Percentiles rank a stretch among this genome's conserved stretches.
Conservation (phyloP, 2,329 filamentous ascomycete species). For the Golovinomyces cichoracearum region DNA sequence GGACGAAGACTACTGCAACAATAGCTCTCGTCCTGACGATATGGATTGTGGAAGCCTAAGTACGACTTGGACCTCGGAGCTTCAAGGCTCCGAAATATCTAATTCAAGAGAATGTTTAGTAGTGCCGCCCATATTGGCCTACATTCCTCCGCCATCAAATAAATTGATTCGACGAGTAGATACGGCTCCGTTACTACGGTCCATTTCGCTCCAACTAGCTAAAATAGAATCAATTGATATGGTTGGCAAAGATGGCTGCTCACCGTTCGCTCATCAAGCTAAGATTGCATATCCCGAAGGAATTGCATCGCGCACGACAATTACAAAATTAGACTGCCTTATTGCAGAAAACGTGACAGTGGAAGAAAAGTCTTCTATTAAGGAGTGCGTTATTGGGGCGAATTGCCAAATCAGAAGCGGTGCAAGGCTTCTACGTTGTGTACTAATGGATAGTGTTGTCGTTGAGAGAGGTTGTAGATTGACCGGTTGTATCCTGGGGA, state of each 20-base stretch:
- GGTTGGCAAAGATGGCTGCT: slow-evolving; percentile 27
- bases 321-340: slow-evolving; percentile 57
- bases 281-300: slow-evolving; percentile 69
- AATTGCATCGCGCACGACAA: slow-evolving; percentile 54
- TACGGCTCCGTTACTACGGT: slow-evolving; percentile 55
- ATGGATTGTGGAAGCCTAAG: slow-evolving; percentile 12
- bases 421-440: slow-evolving; percentile 62
- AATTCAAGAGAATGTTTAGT: slow-evolving; percentile 16
- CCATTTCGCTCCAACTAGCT: slow-evolving; percentile 61
- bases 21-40: slow-evolving; percentile 10
- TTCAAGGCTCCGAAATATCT: slow-evolving; percentile 2
- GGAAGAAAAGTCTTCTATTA: slow-evolving; percentile 73
- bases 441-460: slow-evolving; percentile 78
- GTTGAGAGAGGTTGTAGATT: slow-evolving; percentile 65
- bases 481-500: slow-evolving; percentile 66
- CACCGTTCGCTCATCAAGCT: slow-evolving; percentile 48
- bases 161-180: slow-evolving; percentile 63
- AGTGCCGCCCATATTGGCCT: slow-evolving; percentile 54
- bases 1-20: slow-evolving; percentile 12
- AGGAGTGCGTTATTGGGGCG: slow-evolving; percentile 67
- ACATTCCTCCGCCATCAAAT: slow-evolving; percentile 39
- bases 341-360: slow-evolving; percentile 74
- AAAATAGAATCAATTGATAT: slow-evolving; percentile 53
- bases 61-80: slow-evolving; percentile 13
- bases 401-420: slow-evolving; percentile 68